phyloP scores from a whole-genome alignment of 306 rosid genomes.

The Cotoneaster glaucophyllus region DNA sequence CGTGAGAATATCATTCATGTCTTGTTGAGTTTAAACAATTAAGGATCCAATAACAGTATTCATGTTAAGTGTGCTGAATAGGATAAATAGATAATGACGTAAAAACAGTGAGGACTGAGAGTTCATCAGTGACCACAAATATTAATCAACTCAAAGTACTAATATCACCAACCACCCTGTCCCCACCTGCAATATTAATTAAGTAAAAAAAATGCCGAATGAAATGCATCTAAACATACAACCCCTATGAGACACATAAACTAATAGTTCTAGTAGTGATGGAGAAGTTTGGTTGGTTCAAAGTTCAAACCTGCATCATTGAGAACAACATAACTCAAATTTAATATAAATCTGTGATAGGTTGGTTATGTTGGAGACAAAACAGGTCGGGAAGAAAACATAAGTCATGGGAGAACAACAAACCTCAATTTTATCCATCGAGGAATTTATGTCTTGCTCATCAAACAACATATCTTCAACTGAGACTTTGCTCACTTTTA shows the following conservation, averaged over 20 bases:
- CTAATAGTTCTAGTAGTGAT: not conserved
- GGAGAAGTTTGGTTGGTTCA: not conserved
- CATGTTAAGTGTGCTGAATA: not conserved
- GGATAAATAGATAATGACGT: not conserved
- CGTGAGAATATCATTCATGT: not conserved
- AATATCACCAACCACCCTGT: not conserved
- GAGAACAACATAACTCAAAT: not conserved
- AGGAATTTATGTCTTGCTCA: conserved; percentile 86
- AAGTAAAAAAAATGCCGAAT: not conserved
- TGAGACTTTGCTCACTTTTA: conserved; percentile 91
- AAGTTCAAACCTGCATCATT: not conserved
- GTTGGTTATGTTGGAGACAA: not conserved
- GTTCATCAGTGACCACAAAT: not conserved
- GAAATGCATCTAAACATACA: not conserved
- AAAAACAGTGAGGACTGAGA: not conserved
- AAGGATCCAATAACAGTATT: not conserved
- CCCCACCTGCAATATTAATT: not conserved
- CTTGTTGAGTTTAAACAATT: not conserved
- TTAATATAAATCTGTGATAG: not conserved
- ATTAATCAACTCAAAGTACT: not conserved
- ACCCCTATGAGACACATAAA: not conserved
- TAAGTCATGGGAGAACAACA: not conserved
- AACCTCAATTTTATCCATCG: conserved; percentile 98
- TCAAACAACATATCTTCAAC: conserved; percentile 83
- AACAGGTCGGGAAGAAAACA: not conserved